Evolutionary conservation across 1,139 yeast genomes (phyloP), one percentile per base, ranked within the genome.

Genomic region (Geotrichum carabidarum): DNA sequence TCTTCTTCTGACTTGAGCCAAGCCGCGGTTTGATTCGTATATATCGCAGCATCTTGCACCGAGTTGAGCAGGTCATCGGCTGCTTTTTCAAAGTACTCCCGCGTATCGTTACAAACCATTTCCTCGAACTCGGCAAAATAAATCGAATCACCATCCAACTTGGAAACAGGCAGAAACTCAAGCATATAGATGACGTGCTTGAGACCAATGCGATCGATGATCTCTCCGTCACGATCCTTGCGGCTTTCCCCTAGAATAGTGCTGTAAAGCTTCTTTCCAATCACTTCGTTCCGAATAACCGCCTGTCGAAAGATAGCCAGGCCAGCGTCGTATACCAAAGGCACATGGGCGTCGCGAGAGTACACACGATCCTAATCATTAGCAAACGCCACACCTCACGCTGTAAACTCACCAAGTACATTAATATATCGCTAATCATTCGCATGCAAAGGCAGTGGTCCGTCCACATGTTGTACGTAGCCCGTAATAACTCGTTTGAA

Each of bases 361-460:
- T 86, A 89, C 0, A 89, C 96, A 45, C 96, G 78, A 67, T 93
- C 76, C 49, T 45, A 15, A 12, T 11, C 34, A 11, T 34, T 22
- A 45, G 34, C 11, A 18, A 17, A 22, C 31, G 34, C 41, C 11
- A 6, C 8, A 31, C 15, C 12, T 22, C 27, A 22, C 5, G 2
- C 4, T 8, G 7, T 1, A n/a, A 18, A 36, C 49, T 17, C 35
- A 45, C 49, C 64, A 93, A 72, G 66, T 93, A 93, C 87, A 90
- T 84, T 68, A 90, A 72, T 4, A 93, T 86, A 67, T 93, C 97
- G 61, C 94, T 81, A 43, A 91, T 80, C 75, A 87, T 82, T 60
- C 86, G 78, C 84, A 90, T 85, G 50, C 88, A 79, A 48, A 83
- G 76, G 44, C 84, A 71, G 68, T 87, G 94, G 51, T 84, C 88